Conservation (phyloP, 345 rosid genomes). For the Arabis alpina region DNA sequence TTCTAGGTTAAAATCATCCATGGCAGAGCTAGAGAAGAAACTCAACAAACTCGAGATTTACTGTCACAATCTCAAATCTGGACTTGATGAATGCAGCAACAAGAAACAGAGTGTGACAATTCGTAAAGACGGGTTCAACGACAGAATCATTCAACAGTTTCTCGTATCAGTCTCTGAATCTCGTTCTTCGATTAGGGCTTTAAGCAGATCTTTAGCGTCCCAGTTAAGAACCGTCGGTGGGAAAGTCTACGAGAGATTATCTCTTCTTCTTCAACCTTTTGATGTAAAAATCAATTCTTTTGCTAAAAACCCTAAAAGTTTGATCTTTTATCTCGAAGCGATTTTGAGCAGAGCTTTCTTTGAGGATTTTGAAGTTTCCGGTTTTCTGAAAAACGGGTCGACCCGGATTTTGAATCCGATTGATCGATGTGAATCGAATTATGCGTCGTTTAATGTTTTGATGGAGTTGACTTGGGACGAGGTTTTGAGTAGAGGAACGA, state of each 20-base stretch:
- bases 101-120: constrained; percentile 41
- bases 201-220: constrained; percentile 68
- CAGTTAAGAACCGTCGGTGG: constrained; percentile 70
- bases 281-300: constrained; percentile 60
- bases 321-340: constrained; percentile 70
- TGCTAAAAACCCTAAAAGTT: constrained; percentile 62
- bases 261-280: constrained; percentile 71
- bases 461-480: constrained; percentile 82
- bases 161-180: constrained; percentile 72
- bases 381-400: constrained; percentile 63
- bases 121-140: constrained; percentile 42
- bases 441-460: constrained; percentile 59
- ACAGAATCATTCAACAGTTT: constrained; percentile 67
- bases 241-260: constrained; percentile 61
- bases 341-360: constrained; percentile 73
- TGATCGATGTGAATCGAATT: constrained; percentile 71
- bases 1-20: constrained; percentile 72
- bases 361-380: constrained; percentile 82
- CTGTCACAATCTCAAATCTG: constrained; percentile 75
- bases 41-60: constrained; percentile 85
- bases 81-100: constrained; percentile 67
- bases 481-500: constrained; percentile 79
- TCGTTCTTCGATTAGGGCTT: constrained; percentile 56
- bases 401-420: constrained; percentile 72
- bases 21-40: constrained; percentile 95